Evolutionary conservation across 768 basidiomycete genomes (phyloP).

Genomic region (Rhodosporidiobolus sp.): DNA sequence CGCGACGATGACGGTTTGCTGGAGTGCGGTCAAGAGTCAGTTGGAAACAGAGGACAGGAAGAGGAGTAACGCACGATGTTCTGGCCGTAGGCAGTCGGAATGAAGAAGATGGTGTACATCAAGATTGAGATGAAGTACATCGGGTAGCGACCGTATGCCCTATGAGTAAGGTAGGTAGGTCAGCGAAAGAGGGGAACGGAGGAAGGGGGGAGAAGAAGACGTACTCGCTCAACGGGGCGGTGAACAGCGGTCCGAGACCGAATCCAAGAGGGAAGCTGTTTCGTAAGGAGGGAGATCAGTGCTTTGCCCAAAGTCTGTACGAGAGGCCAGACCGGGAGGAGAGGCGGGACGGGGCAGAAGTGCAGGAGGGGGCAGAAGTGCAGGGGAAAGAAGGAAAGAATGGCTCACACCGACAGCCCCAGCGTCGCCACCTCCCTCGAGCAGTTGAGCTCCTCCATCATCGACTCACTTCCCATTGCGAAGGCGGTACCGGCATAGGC

Average conservation of each 20-base stretch:
- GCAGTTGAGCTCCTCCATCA: conserved; percentile 45
- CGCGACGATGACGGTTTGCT: conserved; percentile 45
- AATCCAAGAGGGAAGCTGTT: conserved; percentile 43
- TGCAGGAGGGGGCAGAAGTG: no score
- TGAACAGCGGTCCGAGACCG: conserved; percentile 46
- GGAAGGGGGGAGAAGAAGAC: neutral
- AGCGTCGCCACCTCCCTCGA: conserved; percentile 41
- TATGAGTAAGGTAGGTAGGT: neutral
- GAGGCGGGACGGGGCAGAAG: no score
- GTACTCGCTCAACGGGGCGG: conserved; percentile 33
- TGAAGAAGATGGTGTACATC: conserved; percentile 40
- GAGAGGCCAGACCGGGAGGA: neutral
- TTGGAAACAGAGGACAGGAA: neutral
- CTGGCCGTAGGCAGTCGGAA: conserved; percentile 43
- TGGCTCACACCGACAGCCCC: conserved; percentile 44
- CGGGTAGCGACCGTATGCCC: conserved; percentile 44
- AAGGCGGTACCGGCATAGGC: conserved; percentile 36
- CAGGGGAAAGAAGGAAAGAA: neutral
- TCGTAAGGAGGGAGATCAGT: no score
- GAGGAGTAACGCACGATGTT: conserved; percentile 40
- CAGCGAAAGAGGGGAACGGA: no score
- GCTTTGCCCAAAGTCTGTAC: no score
- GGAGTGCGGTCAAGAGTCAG: neutral
- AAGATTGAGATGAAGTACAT: conserved; percentile 45
- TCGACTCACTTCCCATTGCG: conserved; percentile 33